Conservation (phyloP, 768 basidiomycete species). For the Hebeloma cylindrosporum region DNA sequence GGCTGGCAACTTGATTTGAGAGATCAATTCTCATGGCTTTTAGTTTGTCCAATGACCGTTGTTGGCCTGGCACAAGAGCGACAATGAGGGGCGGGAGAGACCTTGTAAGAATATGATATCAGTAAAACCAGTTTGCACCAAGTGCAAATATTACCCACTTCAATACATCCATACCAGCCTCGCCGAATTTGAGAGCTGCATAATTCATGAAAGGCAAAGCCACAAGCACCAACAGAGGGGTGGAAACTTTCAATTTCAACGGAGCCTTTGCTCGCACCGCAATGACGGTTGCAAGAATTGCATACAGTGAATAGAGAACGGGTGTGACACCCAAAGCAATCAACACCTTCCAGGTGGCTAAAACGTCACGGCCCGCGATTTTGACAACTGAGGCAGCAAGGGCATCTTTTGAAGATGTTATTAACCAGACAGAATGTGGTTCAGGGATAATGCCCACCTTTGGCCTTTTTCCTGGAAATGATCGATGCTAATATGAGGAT, state of each 20-base stretch:
- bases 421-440: neutral
- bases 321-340: constrained; percentile 92
- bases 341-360: constrained; percentile 96
- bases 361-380: constrained; percentile 93
- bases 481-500: constrained; percentile 90
- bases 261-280: constrained; percentile 68
- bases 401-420: constrained; percentile 60
- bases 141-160: constrained; percentile 59
- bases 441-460: constrained; percentile 48
- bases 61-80: constrained; percentile 86
- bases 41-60: constrained; percentile 72
- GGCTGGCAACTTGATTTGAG: constrained; percentile 78
- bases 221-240: constrained; percentile 74
- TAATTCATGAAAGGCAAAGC: constrained; percentile 87
- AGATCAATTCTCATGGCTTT: constrained; percentile 72
- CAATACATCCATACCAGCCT: constrained; percentile 95
- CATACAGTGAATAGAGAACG: constrained; percentile 81
- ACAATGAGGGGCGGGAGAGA: constrained; percentile 88
- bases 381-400: constrained; percentile 95
- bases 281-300: constrained; percentile 71
- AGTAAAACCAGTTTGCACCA: constrained; percentile 7
- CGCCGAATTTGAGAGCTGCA: constrained; percentile 94
- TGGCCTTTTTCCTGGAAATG: constrained; percentile 86
- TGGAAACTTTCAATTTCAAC: constrained; percentile 62
- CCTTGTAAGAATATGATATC: constrained; percentile 38